These are phyloP conservation scores for Fimicolochytrium jonesii DNA, from an alignment of 192 early-diverging fungal genomes.

Conservation along the genomic window DNA sequence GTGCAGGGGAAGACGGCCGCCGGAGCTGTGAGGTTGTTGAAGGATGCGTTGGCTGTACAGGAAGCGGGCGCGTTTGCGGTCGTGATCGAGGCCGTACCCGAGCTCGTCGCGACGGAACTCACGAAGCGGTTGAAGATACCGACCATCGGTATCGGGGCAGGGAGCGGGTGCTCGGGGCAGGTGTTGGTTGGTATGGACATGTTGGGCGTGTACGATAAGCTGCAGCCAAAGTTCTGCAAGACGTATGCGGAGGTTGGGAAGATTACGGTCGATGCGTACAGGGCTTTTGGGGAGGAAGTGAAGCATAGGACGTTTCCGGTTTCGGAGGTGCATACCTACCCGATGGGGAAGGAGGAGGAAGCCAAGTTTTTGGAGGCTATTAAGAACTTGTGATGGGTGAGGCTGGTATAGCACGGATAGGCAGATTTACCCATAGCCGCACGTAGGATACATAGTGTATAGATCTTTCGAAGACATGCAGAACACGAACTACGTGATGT, in stretches of 20 bases:
- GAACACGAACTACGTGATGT: too few relatives aligned
- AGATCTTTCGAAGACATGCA: too few relatives aligned
- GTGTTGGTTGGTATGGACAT: slow-evolving; percentile 90
- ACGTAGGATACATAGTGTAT: too few relatives aligned
- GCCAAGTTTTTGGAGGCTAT: slow-evolving; percentile 47
- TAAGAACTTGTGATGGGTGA: too few relatives aligned
- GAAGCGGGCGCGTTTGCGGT: slow-evolving; percentile 86
- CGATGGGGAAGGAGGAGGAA: slow-evolving; percentile 56
- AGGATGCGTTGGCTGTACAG: slow-evolving; percentile 87
- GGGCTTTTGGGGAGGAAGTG: slow-evolving; percentile 74
- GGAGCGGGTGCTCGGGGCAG: slow-evolving; percentile 82
- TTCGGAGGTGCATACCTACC: slow-evolving; percentile 69
- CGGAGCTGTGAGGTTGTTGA: slow-evolving; percentile 55
- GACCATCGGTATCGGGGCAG: slow-evolving; percentile 98
- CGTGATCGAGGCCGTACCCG: slow-evolving; percentile 90
- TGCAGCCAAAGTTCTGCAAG: slow-evolving; percentile 92
- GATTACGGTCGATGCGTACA: slow-evolving; percentile 67
- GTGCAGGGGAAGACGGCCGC: slow-evolving; percentile 86
- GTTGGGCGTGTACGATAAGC: slow-evolving; percentile 87
- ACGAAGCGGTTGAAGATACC: slow-evolving; percentile 75
- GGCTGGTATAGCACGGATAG: too few relatives aligned
- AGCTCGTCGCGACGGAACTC: slow-evolving; percentile 80
- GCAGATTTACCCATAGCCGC: too few relatives aligned
- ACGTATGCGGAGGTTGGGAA: slow-evolving; percentile 74
- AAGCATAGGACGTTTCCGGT: slow-evolving; percentile 72